These are phyloP conservation scores for Periconia sp. DNA, from an alignment of 2,329 filamentous ascomycete genomes.

Conservation along the genomic window DNA sequence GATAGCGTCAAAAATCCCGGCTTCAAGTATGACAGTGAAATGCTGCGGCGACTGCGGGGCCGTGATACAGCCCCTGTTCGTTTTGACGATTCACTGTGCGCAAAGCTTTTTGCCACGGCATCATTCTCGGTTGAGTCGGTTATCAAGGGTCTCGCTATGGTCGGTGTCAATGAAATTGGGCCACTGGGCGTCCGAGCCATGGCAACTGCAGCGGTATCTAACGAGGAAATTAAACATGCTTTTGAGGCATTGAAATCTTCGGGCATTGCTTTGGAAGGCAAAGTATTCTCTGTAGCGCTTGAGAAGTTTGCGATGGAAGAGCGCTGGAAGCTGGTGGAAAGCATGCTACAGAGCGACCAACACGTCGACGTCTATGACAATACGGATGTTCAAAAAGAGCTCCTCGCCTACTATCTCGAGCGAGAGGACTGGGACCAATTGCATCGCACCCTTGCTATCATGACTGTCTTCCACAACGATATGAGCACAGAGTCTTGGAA, in stretches of 20 bases:
- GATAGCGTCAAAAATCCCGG: constrained; percentile 7
- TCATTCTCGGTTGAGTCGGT: constrained; percentile 74
- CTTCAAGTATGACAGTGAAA: constrained; percentile 28
- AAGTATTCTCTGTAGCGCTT: constrained; percentile 67
- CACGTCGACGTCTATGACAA: constrained; percentile 67
- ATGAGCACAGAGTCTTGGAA: constrained; percentile 49
- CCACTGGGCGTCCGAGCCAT: constrained; percentile 77
- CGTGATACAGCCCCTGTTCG: constrained; percentile 49
- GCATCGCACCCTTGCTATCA: constrained; percentile 58
- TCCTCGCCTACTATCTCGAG: constrained; percentile 57
- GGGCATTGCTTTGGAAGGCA: constrained; percentile 64
- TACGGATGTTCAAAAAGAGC: constrained; percentile 52
- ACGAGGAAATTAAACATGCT: constrained; percentile 59
- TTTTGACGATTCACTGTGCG: constrained; percentile 66
- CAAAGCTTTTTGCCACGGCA: constrained; percentile 78
- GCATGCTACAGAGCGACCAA: constrained; percentile 61
- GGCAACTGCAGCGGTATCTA: constrained; percentile 63
- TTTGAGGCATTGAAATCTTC: constrained; percentile 63
- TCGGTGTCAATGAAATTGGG: constrained; percentile 73
- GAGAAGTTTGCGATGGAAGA: constrained; percentile 62
- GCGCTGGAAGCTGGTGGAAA: constrained; percentile 55
- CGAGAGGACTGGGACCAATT: constrained; percentile 54
- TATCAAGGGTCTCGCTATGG: constrained; percentile 67
- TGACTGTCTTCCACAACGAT: constrained; percentile 48
- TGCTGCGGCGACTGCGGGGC: constrained; percentile 40